Conservation (phyloP, 768 basidiomycete genomes). For the Rhodotorula diobovata region DNA sequence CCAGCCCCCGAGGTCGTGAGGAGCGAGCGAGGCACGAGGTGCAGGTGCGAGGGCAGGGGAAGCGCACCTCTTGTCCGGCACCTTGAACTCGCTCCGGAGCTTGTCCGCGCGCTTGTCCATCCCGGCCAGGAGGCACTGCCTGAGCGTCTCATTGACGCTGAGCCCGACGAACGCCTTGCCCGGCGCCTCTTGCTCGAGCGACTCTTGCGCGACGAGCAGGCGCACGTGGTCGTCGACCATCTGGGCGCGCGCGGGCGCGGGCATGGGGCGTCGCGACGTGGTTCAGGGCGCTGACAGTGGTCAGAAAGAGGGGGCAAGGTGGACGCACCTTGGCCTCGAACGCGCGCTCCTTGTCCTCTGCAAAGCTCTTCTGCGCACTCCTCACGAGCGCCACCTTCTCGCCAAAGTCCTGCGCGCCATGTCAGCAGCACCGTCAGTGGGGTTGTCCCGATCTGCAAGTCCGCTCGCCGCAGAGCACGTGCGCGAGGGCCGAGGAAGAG, state of each 20-base stretch:
- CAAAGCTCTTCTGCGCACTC: slow-evolving; percentile 84
- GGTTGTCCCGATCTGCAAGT: no score
- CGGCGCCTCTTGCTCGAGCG: slow-evolving; percentile 77
- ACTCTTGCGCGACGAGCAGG: slow-evolving; percentile 74
- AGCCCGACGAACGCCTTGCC: slow-evolving; percentile 74
- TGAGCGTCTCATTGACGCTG: slow-evolving; percentile 82
- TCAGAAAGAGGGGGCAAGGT: no score
- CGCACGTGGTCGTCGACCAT: slow-evolving; percentile 83
- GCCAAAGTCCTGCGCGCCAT: slow-evolving; percentile 63
- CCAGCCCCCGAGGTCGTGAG: no score
- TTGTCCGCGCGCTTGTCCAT: slow-evolving; percentile 85
- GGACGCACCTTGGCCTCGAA: slow-evolving; percentile 59
- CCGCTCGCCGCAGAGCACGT: not conserved
- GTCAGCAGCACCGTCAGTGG: no score
- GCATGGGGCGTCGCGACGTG: no score
- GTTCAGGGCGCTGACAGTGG: no score
- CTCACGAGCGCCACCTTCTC: slow-evolving; percentile 69
- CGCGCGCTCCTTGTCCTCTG: slow-evolving; percentile 81
- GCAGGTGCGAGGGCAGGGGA: no score
- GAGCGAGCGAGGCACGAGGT: no score
- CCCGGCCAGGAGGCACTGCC: slow-evolving; percentile 67
- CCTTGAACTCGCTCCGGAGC: slow-evolving; percentile 80
- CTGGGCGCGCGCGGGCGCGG: slow-evolving; percentile 50
- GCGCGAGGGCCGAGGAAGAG: not conserved
- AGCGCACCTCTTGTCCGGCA: slow-evolving; percentile 83